A percentile compares a stretch with the other conserved stretches of the same genome.
These are phyloP conservation scores for Chaetoscypha palmicola DNA, from an alignment of 2,329 filamentous ascomycete genomes.

Conservation along the genomic window DNA sequence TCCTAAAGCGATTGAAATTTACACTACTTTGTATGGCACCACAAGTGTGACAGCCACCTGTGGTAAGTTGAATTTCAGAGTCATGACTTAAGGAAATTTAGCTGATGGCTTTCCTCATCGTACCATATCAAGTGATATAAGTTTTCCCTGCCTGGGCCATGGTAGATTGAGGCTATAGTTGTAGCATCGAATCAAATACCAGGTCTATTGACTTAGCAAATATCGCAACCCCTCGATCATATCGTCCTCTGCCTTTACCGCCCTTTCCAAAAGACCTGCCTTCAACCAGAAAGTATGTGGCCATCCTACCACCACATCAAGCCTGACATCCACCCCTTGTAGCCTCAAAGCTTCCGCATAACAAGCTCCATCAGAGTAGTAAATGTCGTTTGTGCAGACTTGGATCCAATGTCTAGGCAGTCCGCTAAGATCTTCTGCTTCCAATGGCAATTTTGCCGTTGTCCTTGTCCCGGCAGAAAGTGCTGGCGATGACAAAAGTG, in stretches of 20 bases:
- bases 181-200: no score
- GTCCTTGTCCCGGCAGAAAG: conserved; percentile 33
- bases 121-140: no score
- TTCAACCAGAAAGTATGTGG: conserved; percentile 49
- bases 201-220: no score
- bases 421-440: conserved; percentile 21
- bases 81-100: no score
- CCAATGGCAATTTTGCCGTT: conserved; percentile 37
- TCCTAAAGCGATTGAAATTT: no score
- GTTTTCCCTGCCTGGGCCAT: no score
- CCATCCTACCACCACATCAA: conserved; percentile 40
- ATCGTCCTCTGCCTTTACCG: conserved; percentile 36
- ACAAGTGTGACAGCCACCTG: no score
- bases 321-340: conserved; percentile 35
- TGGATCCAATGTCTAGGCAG: conserved; percentile 41
- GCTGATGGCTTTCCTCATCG: no score
- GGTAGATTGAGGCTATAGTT: no score
- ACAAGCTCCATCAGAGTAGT: conserved; percentile 46
- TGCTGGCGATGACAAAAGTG: conserved; percentile 31
- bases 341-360: conserved; percentile 38
- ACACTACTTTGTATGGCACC: no score
- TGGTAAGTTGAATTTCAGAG: no score
- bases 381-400: conserved; percentile 43
- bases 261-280: conserved; percentile 35
- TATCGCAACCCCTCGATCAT: conserved; percentile 38